Evolutionary conservation across 257 asterid genomes (phyloP).

Genomic region (Fraxinus anomala): DNA sequence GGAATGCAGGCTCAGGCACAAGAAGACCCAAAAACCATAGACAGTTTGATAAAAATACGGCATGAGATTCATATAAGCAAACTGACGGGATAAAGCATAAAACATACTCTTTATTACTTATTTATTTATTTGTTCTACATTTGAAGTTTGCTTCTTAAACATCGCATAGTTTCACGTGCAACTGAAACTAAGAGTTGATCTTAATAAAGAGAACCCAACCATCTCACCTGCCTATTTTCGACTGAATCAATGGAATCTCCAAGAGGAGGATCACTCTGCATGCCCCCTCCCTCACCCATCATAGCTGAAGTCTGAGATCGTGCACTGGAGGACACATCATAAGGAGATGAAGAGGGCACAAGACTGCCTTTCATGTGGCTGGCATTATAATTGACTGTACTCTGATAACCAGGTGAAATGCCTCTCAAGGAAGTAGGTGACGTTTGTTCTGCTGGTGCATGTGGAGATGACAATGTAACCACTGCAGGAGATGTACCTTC

Average conservation of each 20-base stretch:
- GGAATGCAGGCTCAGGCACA: constrained; percentile 15
- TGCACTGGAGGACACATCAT: constrained; percentile 63
- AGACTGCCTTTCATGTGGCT: constrained; percentile 58
- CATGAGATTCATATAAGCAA: not conserved
- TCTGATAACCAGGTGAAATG: constrained; percentile 60
- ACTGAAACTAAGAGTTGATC: constrained; percentile 26
- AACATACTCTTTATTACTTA: not conserved
- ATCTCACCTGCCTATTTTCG: constrained; percentile 68
- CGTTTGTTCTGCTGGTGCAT: constrained; percentile 56
- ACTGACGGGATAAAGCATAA: not conserved
- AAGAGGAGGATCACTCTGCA: constrained; percentile 79
- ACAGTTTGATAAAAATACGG: not conserved
- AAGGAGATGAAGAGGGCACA: constrained; percentile 74
- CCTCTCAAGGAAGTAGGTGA: constrained; percentile 64
- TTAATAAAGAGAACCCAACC: constrained; percentile 27
- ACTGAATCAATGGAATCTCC: constrained; percentile 66
- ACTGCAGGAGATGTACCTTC: constrained; percentile 48
- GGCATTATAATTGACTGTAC: constrained; percentile 50
- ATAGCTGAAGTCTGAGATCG: constrained; percentile 68
- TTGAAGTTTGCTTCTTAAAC: not conserved
- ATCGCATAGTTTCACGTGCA: not conserved
- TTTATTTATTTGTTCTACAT: not conserved
- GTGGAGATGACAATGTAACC: constrained; percentile 57
- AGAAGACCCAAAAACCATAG: constrained; percentile 4
- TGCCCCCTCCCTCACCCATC: constrained; percentile 73